Percentiles rank a stretch among this genome's conserved stretches.
Conservation (phyloP, 495 filamentous ascomycete species). For the Letharia columbiana region DNA sequence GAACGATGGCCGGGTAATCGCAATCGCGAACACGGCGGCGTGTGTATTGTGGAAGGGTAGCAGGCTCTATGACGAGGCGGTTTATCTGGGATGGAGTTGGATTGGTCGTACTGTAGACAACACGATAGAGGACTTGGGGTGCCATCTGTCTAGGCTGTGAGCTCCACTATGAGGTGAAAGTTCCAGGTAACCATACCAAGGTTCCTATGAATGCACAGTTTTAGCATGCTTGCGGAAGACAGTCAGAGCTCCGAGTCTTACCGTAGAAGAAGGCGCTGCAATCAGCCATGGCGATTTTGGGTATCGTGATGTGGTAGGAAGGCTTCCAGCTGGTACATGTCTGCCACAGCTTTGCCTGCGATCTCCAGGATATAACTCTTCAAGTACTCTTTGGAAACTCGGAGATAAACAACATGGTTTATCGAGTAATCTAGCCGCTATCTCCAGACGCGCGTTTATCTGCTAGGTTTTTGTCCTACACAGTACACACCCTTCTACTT, state of each 20-base stretch:
- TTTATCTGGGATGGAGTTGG: conserved; percentile 44
- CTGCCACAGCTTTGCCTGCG: neutral
- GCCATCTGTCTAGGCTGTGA: conserved; percentile 52
- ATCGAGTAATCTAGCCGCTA: neutral
- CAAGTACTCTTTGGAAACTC: too few relatives aligned
- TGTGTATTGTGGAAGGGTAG: conserved; percentile 62
- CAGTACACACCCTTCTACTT: too few relatives aligned
- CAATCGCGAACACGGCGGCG: conserved; percentile 57
- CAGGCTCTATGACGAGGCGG: conserved; percentile 58
- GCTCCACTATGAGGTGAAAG: conserved; percentile 26
- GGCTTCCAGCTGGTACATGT: neutral
- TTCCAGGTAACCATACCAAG: conserved; percentile 27
- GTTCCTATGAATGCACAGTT: conserved; percentile 24
- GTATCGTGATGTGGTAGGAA: too few relatives aligned
- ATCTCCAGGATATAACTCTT: neutral
- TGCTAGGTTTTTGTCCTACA: too few relatives aligned
- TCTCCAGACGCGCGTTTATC: neutral
- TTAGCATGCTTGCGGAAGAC: neutral
- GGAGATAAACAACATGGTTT: neutral
- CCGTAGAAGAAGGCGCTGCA: conserved; percentile 52
- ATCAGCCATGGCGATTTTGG: conserved; percentile 33
- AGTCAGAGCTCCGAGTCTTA: conserved; percentile 20
- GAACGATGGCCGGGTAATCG: conserved; percentile 81
- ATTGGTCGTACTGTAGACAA: conserved; percentile 56
- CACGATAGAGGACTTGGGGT: conserved; percentile 69